Evolutionary conservation across 192 early-diverging fungal genomes (phyloP).

Genomic region (Backusella tarrabulga): DNA sequence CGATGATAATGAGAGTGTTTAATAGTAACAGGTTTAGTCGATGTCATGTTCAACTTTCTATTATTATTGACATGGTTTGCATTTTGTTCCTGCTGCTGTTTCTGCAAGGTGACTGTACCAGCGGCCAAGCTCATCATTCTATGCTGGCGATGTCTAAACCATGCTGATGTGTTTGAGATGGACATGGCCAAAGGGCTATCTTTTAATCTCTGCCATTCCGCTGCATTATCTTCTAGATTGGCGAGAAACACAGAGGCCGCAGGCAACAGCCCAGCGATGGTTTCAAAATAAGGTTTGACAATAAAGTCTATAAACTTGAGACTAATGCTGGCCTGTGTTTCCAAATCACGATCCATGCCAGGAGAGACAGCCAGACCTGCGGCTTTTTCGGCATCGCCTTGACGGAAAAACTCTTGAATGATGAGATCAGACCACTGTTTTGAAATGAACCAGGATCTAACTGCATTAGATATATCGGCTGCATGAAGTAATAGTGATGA

Average conservation of each 20-base stretch:
- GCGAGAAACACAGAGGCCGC: conserved; percentile 54
- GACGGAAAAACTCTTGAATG: conserved; percentile 81
- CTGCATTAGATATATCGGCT: conserved; percentile 87
- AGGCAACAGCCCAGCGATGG: conserved; percentile 72
- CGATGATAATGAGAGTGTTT: not conserved
- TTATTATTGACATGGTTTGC: not conserved
- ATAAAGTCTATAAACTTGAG: conserved; percentile 84
- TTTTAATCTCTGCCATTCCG: conserved; percentile 50
- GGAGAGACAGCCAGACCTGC: conserved; percentile 77
- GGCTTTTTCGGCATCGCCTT: conserved; percentile 82
- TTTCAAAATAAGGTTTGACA: conserved; percentile 82
- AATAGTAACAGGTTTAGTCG: not conserved
- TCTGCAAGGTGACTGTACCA: not conserved
- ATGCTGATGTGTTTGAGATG: not conserved
- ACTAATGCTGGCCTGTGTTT: conserved; percentile 71
- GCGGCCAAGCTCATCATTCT: not conserved
- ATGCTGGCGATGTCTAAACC: not conserved
- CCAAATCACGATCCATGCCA: conserved; percentile 79
- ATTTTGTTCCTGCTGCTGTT: not conserved
- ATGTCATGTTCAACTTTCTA: not conserved
- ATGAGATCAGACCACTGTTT: conserved; percentile 91
- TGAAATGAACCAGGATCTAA: conserved; percentile 78
- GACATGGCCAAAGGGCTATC: conserved; percentile 6
- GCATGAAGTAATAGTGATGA: conserved; percentile 76
- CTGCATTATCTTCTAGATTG: conserved; percentile 51